Evolutionary conservation across 2,329 filamentous ascomycete genomes (phyloP).

Genomic region (Pseudopithomyces maydicus): DNA sequence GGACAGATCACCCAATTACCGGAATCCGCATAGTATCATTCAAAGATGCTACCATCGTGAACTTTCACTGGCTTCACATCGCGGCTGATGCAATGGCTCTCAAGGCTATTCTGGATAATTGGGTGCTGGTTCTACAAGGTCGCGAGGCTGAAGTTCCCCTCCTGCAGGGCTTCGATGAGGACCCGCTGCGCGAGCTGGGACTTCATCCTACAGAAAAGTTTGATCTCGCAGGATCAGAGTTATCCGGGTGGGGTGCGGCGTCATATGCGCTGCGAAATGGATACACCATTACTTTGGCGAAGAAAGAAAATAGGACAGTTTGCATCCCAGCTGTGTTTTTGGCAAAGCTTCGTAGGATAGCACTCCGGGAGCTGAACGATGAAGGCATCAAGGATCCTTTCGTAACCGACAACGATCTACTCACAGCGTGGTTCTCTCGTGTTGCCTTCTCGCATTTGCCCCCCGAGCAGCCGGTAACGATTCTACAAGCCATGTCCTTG

Average conservation of each 20-base stretch:
- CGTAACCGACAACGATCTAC: constrained; percentile 1
- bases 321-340: neutral
- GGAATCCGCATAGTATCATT: neutral
- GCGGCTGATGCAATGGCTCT: neutral
- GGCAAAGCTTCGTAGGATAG: constrained; percentile 1
- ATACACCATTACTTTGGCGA: neutral
- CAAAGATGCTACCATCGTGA: neutral
- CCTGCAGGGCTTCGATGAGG: neutral
- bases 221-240: constrained; percentile 2
- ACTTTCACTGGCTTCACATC: neutral
- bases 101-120: constrained; percentile 1
- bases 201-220: neutral
- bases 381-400: neutral
- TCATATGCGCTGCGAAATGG: constrained; percentile 5
- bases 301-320: neutral
- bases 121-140: neutral
- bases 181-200: constrained; percentile 4
- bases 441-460: constrained; percentile 2
- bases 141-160: neutral
- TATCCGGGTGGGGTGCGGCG: constrained; percentile 5
- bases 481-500: constrained; percentile 9
- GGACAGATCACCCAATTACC: neutral
- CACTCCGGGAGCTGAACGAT: neutral
- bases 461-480: neutral
- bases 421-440: constrained; percentile 3